Base-by-base conservation (phyloP, 2,329 filamentous ascomycete species). In the Penicillium sp. region DNA sequence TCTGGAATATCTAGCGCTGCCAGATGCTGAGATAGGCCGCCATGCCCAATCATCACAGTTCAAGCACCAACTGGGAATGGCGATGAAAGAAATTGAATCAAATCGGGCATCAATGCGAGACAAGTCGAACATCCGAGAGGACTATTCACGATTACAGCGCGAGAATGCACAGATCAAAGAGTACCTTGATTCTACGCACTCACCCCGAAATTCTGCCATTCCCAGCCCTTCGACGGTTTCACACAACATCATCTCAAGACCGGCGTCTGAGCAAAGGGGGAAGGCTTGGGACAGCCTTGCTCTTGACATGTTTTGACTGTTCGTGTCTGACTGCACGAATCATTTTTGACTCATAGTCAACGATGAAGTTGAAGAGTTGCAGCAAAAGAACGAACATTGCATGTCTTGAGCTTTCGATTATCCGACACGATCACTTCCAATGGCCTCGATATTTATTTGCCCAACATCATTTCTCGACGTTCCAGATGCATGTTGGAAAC, bases 231-330 rank as follows among this genome's bases (percentile, higher is more conserved):
- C 51, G 1, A 45, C 32, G 4, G 21, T 49, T 9, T 22, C 52
- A 5, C 40, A 44, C 4, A 46, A 19, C 22, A 52, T 56, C n/a
- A 53, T 55, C 3, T 48, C 52, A 38, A 48, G 47, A 17, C 53
- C 57, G 3, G 33, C 48, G 3, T 19, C 49, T 3, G 54, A 60
- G 38, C 56, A 52, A 2, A 51, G 41, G 32, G 58, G 53, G 5
- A 57, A 54, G 32, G 54, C 55, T 6, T 64, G 60, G 61, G 62
- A 64, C 33, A 53, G 57, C 15, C 62, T 63, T 33, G 55, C 58
- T 5, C 44, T 56, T 39, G 60, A 64, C 38, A 40, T 64, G 21
- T 55, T 63, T 31, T 64, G 43, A 60, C 15, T 10, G 26, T 17
- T n/a, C 19, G 29, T 15, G 4, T 2, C 13, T 40, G 12, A 10